Conservation (phyloP, 148 eudicot species). For the Fagopyrum esculentum region DNA sequence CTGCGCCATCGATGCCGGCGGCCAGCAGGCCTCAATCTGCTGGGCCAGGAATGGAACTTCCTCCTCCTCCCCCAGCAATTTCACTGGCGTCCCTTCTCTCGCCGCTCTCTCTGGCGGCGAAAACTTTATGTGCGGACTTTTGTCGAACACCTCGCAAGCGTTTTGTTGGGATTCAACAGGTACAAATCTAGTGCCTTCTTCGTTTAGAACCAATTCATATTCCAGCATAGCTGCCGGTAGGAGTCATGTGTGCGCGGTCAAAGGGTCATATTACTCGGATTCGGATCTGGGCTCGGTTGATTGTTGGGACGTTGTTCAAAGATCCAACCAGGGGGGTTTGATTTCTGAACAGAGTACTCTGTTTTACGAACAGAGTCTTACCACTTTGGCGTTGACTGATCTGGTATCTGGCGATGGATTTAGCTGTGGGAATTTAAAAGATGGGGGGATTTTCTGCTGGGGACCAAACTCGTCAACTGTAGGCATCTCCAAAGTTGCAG, state of each 20-base stretch:
- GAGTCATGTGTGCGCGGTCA: slow-evolving; percentile 69
- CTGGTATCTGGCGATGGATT: slow-evolving; percentile 88
- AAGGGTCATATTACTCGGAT: slow-evolving; percentile 57
- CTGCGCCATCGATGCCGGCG: slow-evolving; percentile 94
- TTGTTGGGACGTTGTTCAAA: slow-evolving; percentile 68
- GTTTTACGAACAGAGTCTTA: slow-evolving; percentile 42
- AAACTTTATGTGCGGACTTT: slow-evolving; percentile 70
- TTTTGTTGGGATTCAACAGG: slow-evolving; percentile 57
- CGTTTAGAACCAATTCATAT: slow-evolving; percentile 35
- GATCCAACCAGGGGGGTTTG: slow-evolving; percentile 21
- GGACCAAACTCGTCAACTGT: slow-evolving; percentile 60
- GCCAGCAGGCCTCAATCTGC: slow-evolving; percentile 70
- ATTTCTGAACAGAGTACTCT: slow-evolving; percentile 44
- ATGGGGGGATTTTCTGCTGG: slow-evolving; percentile 68
- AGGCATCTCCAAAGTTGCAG: slow-evolving; percentile 27
- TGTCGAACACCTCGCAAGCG: slow-evolving; percentile 57
- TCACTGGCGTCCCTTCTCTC: slow-evolving; percentile 48
- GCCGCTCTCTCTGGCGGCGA: slow-evolving; percentile 72
- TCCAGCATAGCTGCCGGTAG: slow-evolving; percentile 68
- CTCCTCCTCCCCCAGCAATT: slow-evolving; percentile 16
- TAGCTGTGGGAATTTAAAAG: slow-evolving; percentile 49
- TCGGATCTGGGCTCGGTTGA: slow-evolving; percentile 49
- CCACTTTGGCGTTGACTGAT: slow-evolving; percentile 28
- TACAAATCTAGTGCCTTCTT: slow-evolving; percentile 49
- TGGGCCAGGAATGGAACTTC: slow-evolving; percentile 50